A percentile compares a stretch with the other conserved stretches of the same genome.
Conservation (phyloP, 345 rosid species). For the Eutrema heterophyllum region DNA sequence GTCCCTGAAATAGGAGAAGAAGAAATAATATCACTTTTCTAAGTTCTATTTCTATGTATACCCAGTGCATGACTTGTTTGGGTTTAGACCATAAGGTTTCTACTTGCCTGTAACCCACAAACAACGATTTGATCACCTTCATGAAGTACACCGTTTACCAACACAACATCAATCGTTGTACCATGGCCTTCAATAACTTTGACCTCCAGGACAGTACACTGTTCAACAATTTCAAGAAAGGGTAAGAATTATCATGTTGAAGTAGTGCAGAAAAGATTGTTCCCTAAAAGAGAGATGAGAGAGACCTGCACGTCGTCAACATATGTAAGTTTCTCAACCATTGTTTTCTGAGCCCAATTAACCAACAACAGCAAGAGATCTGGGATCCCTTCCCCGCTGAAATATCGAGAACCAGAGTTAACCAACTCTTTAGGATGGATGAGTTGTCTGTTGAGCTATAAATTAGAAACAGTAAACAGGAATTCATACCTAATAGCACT, state of each 20-base stretch:
- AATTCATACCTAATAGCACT: slow-evolving; percentile 70
- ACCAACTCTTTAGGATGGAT: slow-evolving; percentile 13
- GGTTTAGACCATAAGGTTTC: neutral
- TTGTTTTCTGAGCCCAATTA: slow-evolving; percentile 92
- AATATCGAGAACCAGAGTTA: slow-evolving; percentile 27
- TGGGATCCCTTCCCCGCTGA: slow-evolving; percentile 93
- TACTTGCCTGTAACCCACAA: slow-evolving; percentile 88
- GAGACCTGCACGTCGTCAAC: slow-evolving; percentile 74
- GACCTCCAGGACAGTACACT: slow-evolving; percentile 98
- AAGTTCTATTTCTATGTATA: neutral
- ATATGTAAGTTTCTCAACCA: slow-evolving; percentile 89
- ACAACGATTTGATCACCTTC: slow-evolving; percentile 96
- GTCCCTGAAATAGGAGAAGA: slow-evolving; percentile 51
- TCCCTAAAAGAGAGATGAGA: slow-evolving; percentile 4
- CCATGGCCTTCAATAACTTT: slow-evolving; percentile 95
- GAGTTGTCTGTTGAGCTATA: neutral
- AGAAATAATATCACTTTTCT: slow-evolving; percentile 1
- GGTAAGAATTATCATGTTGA: slow-evolving; percentile 25
- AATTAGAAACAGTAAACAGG: slow-evolving; percentile 6
- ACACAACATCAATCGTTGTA: slow-evolving; percentile 90
- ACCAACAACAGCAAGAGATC: slow-evolving; percentile 77
- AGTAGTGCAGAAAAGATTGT: neutral
- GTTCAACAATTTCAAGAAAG: slow-evolving; percentile 31
- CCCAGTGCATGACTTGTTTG: neutral
- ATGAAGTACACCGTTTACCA: slow-evolving; percentile 84